Conservation (phyloP, 2,329 filamentous ascomycete genomes). For the Exophiala sp. region DNA sequence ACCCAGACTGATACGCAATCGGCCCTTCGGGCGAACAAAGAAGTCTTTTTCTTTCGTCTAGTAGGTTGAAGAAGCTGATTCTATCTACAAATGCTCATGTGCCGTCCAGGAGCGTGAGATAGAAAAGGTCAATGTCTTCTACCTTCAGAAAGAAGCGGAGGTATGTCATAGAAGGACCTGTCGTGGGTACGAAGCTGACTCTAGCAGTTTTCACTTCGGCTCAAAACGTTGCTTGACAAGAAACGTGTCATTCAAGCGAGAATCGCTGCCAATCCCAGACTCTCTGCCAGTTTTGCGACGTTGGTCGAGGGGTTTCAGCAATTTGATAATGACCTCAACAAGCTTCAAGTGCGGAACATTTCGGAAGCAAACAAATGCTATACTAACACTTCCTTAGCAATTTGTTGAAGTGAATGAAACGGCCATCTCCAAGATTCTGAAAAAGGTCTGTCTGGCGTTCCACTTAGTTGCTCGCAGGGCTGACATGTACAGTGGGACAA, state of each 20-base stretch:
- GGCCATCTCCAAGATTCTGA: constrained; percentile 95
- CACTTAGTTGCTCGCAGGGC: constrained; percentile 19
- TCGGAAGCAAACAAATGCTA: neutral
- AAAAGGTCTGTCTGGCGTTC: constrained; percentile 59
- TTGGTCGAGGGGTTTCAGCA: constrained; percentile 95
- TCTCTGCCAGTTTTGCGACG: constrained; percentile 88
- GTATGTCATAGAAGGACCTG: constrained; percentile 56
- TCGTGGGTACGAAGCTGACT: too few species aligned
- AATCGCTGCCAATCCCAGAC: constrained; percentile 67
- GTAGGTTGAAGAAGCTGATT: constrained; percentile 44
- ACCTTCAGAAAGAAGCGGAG: constrained; percentile 96
- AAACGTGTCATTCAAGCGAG: constrained; percentile 84
- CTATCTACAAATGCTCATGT: constrained; percentile 1
- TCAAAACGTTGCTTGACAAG: constrained; percentile 90
- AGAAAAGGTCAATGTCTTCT: constrained; percentile 97
- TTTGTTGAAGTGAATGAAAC: constrained; percentile 98
- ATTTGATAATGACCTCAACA: constrained; percentile 93
- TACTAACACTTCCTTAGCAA: constrained; percentile 52
- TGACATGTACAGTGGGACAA: constrained; percentile 74
- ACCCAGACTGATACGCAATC: constrained; percentile 31
- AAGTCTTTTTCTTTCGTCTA: constrained; percentile 96
- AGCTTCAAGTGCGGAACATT: constrained; percentile 60
- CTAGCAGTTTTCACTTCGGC: constrained; percentile 75
- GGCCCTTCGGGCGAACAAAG: constrained; percentile 91
- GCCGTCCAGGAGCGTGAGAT: constrained; percentile 77